Conservation (phyloP, 768 basidiomycete genomes). For the Agrocybe chaxingu region DNA sequence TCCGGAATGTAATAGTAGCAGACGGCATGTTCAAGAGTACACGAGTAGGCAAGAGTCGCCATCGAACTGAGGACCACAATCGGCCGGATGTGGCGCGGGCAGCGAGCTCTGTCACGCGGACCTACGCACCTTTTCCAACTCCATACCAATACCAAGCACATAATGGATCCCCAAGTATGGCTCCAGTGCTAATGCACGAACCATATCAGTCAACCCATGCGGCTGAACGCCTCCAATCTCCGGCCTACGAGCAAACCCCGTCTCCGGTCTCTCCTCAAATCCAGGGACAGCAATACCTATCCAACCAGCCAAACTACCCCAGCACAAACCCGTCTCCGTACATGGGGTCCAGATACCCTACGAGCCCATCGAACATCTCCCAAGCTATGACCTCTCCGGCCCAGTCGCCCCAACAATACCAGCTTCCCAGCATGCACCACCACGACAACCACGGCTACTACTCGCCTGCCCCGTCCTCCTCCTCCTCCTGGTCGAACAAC, state of each 20-base stretch:
- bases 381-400: background rate
- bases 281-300: constrained; percentile 7
- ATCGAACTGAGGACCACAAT: constrained; percentile 38
- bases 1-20: constrained; percentile 63
- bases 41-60: constrained; percentile 49
- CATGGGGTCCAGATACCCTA: background rate
- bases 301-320: constrained; percentile 8
- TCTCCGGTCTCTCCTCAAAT: constrained; percentile 17
- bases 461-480: constrained; percentile 3
- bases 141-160: constrained; percentile 26
- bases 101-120: constrained; percentile 26
- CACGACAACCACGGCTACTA: constrained; percentile 5
- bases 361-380: constrained; percentile 6
- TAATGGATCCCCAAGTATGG: constrained; percentile 20
- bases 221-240: constrained; percentile 14
- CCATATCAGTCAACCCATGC: constrained; percentile 29
- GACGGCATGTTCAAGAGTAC: constrained; percentile 68
- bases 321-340: constrained; percentile 2
- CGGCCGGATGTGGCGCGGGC: constrained; percentile 24
- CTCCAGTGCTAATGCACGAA: constrained; percentile 38
- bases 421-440: constrained; percentile 5
- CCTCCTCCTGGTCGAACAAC: background rate
- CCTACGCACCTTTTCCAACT: constrained; percentile 39
- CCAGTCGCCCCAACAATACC: background rate
- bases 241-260: constrained; percentile 17